phyloP scores from a whole-genome alignment of 352 stramenopile genomes.

The Phytophthora palmivora region DNA sequence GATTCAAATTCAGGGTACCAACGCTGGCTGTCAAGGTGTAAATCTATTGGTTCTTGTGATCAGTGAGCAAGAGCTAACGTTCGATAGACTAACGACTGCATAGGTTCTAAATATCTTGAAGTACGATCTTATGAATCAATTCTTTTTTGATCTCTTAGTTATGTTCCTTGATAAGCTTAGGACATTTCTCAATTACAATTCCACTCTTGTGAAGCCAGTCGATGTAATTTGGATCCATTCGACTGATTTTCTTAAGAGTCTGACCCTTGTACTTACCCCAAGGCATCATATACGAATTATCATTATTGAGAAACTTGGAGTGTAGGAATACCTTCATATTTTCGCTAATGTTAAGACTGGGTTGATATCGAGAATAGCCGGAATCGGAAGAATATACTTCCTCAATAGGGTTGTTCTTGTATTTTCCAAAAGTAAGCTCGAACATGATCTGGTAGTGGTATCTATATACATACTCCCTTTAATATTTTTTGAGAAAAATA shows the following conservation, averaged over 20 bases:
- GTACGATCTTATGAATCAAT: no score
- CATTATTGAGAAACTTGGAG: constrained; percentile 15
- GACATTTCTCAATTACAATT: constrained; percentile 22
- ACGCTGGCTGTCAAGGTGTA: background rate
- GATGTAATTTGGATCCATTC: constrained; percentile 2
- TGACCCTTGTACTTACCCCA: constrained; percentile 30
- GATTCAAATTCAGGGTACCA: constrained; percentile 10
- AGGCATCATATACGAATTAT: constrained; percentile 30
- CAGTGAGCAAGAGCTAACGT: background rate
- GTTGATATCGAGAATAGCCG: constrained; percentile 29
- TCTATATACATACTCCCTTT: constrained; percentile 25
- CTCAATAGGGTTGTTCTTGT: constrained; percentile 13
- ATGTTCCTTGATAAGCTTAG: background rate
- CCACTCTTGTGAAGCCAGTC: background rate
- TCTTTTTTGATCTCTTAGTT: no score
- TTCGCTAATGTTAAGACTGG: constrained; percentile 15
- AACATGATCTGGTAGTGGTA: constrained; percentile 26
- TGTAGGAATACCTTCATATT: constrained; percentile 32
- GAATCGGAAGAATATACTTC: constrained; percentile 22
- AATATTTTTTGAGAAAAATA: constrained; percentile 22
- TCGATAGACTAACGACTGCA: background rate
- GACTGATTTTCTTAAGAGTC: constrained; percentile 21
- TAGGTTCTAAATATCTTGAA: no score
- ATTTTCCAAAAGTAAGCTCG: constrained; percentile 35
- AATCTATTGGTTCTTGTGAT: background rate